These are phyloP conservation scores for Gomphus sp. DNA, from an alignment of 1,284 basidiomycete genomes.

Conservation along the genomic window DNA sequence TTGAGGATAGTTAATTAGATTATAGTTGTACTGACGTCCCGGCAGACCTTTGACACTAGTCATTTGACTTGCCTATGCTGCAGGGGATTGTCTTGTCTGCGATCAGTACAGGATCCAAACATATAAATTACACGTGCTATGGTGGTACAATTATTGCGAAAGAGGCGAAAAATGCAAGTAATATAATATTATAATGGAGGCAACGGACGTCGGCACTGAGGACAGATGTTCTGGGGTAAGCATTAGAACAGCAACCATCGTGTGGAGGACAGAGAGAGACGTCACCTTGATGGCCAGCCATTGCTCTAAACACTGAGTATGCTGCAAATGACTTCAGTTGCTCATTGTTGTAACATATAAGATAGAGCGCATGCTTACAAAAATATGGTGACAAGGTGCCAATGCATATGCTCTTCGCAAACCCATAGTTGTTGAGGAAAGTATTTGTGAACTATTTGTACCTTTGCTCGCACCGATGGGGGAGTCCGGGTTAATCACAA, in stretches of 20 bases:
- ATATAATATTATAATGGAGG: conserved; percentile 53
- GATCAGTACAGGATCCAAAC: not conserved
- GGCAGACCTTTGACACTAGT: not conserved
- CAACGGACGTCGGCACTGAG: conserved; percentile 74
- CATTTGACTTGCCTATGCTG: not conserved
- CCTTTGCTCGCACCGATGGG: conserved; percentile 23
- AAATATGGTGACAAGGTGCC: conserved; percentile 84
- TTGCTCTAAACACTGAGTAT: conserved; percentile 79
- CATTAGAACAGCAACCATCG: conserved; percentile 3
- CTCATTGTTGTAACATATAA: not conserved
- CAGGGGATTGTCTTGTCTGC: not conserved
- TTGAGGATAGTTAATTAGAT: too few relatives aligned
- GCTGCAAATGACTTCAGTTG: conserved; percentile 31
- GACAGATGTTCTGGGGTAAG: conserved; percentile 65
- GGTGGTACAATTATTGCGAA: not conserved
- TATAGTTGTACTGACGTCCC: too few relatives aligned
- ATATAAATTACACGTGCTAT: not conserved
- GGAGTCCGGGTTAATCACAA: conserved; percentile 42
- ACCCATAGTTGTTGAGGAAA: conserved; percentile 17
- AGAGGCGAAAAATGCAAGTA: not conserved
- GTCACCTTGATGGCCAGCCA: conserved; percentile 85
- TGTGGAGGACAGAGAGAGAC: not conserved
- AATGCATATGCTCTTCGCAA: conserved; percentile 68
- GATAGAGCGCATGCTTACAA: conserved; percentile 45
- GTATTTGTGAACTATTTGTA: conserved; percentile 13